A percentile compares a stretch with the other conserved stretches of the same genome.
Conservation (phyloP, 352 stramenopile genomes). For the Pythium aristosporum region DNA sequence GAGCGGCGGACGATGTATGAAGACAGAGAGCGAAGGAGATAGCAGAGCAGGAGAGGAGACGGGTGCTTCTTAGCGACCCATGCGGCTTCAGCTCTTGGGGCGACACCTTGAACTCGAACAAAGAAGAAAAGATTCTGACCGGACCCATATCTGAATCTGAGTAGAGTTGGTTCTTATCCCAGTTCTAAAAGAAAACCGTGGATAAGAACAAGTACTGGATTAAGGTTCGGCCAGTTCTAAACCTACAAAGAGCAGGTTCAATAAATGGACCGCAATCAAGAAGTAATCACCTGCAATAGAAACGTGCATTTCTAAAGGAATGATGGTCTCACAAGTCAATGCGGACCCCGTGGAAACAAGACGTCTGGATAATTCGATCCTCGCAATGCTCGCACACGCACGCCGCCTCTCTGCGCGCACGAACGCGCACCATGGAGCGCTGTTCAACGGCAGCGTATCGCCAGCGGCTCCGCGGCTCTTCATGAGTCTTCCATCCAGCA, state of each 20-base stretch:
- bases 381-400: slow-evolving; percentile 18
- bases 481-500: not conserved
- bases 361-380: not conserved
- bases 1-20: no score
- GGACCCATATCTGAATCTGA: slow-evolving; percentile 12
- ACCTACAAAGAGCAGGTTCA: not conserved
- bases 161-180: not conserved
- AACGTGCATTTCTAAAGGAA: slow-evolving; percentile 1
- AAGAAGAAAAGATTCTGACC: not conserved
- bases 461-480: slow-evolving; percentile 13
- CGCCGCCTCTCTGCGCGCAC: slow-evolving; percentile 16
- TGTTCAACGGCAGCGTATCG: not conserved
- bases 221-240: not conserved
- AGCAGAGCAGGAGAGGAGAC: no score
- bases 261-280: slow-evolving; percentile 1
- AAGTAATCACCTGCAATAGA: not conserved
- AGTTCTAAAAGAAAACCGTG: not conserved
- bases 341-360: not conserved
- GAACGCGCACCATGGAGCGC: not conserved
- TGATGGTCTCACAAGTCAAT: slow-evolving; percentile 10
- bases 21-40: not conserved
- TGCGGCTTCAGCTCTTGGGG: not conserved
- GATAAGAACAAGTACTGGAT: slow-evolving; percentile 1
- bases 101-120: slow-evolving; percentile 5
- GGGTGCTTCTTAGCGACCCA: not conserved